These are phyloP conservation scores for Auxenochlorella pyrenoidosa DNA, from an alignment of 139 green algal species.

Conservation along the genomic window DNA sequence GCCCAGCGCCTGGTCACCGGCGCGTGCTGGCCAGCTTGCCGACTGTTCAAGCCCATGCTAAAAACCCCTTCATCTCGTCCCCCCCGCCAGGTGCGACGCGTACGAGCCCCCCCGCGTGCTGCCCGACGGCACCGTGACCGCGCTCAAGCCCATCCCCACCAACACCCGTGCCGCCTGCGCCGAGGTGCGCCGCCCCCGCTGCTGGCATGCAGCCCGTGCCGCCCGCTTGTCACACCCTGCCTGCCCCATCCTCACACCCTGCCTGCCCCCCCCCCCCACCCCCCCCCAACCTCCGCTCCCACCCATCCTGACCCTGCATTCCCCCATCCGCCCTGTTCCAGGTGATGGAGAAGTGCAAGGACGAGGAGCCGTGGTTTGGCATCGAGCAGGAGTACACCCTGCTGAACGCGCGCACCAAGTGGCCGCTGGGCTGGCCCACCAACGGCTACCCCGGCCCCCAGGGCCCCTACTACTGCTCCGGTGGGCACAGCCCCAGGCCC, in stretches of 20 bases:
- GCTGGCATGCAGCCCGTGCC: no score
- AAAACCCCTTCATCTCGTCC: background rate
- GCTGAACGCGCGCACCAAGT: conserved; percentile 94
- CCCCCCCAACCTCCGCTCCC: no score
- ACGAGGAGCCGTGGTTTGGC: conserved; percentile 94
- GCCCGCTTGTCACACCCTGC: no score
- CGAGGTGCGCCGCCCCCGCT: conserved; percentile 55
- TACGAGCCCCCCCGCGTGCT: conserved; percentile 86
- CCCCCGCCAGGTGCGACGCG: conserved; percentile 80
- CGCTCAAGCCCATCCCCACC: conserved; percentile 85
- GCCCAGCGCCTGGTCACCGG: no score
- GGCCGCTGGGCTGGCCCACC: conserved; percentile 96
- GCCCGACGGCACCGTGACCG: conserved; percentile 72
- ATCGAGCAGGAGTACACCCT: conserved; percentile 99
- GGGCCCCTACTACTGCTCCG: conserved; percentile 97
- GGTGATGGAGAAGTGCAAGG: conserved; percentile 60
- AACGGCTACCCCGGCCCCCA: conserved; percentile 91
- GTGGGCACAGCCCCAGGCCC: background rate
- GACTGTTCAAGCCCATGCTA: background rate
- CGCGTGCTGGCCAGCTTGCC: background rate
- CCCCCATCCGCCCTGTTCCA: background rate
- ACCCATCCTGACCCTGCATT: background rate
- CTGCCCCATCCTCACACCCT: no score
- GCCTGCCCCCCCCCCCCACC: no score
- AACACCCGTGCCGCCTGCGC: conserved; percentile 88